phyloP scores from a whole-genome alignment of 2,329 filamentous ascomycete species.

The Diaporthe destruens region DNA sequence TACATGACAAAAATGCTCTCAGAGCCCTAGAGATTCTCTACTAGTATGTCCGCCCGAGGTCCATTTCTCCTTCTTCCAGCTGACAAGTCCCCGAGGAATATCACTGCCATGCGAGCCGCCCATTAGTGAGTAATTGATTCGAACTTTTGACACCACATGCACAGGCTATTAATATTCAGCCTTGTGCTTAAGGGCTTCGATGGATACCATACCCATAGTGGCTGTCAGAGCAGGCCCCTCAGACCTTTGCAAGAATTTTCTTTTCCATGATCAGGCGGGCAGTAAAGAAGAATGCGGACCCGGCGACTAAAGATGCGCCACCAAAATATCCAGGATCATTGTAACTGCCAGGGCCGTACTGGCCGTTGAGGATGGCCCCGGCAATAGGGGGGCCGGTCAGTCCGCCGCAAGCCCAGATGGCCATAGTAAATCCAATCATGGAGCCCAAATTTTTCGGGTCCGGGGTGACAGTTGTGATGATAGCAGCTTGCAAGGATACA shows the following conservation, averaged over 20 bases:
- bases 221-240: neutral
- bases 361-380: slow-evolving; percentile 53
- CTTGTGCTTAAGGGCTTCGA: neutral
- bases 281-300: slow-evolving; percentile 37
- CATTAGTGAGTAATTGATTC: too few relatives aligned
- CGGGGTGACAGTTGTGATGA: slow-evolving; percentile 47
- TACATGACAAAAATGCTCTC: too few relatives aligned
- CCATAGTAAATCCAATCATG: slow-evolving; percentile 63
- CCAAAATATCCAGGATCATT: slow-evolving; percentile 40
- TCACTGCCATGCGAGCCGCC: neutral
- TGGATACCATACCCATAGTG: neutral
- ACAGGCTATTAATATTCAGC: neutral
- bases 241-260: slow-evolving; percentile 32
- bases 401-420: slow-evolving; percentile 56
- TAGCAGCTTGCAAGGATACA: slow-evolving; percentile 53
- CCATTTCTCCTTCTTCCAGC: neutral
- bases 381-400: slow-evolving; percentile 60
- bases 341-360: slow-evolving; percentile 47
- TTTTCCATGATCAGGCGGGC: slow-evolving; percentile 33
- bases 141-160: neutral
- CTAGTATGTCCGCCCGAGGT: too few relatives aligned
- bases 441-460: slow-evolving; percentile 65
- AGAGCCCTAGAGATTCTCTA: too few relatives aligned
- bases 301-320: slow-evolving; percentile 39
- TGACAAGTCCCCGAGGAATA: neutral